phyloP scores from a whole-genome alignment of 176 grass and related monocot genomes.

The Rhipidocladum racemiflorum region DNA sequence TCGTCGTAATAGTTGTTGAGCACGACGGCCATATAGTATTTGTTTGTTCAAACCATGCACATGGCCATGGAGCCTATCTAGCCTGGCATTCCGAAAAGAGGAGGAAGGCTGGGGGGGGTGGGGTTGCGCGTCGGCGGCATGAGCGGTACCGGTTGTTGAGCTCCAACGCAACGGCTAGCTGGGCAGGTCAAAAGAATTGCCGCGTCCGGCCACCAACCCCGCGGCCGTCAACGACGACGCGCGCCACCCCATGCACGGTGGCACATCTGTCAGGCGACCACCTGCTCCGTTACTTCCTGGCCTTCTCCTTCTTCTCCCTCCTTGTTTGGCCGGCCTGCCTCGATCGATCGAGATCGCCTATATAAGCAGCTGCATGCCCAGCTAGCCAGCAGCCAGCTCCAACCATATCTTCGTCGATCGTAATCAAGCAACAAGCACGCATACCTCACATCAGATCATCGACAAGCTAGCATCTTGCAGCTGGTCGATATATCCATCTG shows the following conservation, averaged over 20 bases:
- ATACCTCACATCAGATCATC: too few species aligned
- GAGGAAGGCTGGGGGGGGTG: too few species aligned
- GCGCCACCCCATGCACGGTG: too few species aligned
- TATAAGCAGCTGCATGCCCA: background rate
- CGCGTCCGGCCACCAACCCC: slow-evolving; percentile 18
- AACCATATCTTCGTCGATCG: too few species aligned
- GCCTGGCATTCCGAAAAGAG: background rate
- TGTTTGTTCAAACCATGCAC: background rate
- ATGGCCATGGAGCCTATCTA: background rate
- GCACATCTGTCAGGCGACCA: too few species aligned
- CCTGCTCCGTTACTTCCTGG: too few species aligned
- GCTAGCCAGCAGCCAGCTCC: background rate
- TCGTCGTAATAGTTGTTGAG: background rate
- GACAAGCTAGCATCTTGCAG: background rate
- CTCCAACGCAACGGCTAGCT: background rate
- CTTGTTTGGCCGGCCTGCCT: too few species aligned
- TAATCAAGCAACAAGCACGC: too few species aligned
- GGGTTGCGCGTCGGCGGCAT: too few species aligned
- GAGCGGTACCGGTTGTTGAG: background rate
- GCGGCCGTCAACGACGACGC: too few species aligned
- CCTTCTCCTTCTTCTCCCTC: too few species aligned
- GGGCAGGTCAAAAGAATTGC: slow-evolving; percentile 17
- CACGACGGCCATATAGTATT: background rate
- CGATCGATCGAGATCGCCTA: background rate
- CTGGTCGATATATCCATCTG: background rate